phyloP scores from a whole-genome alignment of 1,284 basidiomycete genomes.

The Trichosporon coremiiforme region DNA sequence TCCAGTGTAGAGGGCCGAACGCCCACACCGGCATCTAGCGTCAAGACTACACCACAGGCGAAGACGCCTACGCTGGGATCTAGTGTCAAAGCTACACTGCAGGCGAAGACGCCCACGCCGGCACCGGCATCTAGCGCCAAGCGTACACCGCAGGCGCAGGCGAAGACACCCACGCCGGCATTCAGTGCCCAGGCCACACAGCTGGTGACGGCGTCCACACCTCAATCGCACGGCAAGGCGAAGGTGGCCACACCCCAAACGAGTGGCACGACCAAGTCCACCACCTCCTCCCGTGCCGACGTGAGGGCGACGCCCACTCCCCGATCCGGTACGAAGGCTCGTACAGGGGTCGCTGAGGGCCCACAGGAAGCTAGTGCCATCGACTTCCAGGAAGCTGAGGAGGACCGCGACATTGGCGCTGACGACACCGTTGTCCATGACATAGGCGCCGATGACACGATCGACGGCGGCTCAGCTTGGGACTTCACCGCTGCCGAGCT shows the following conservation, averaged over 20 bases:
- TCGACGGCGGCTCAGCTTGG: constrained; percentile 34
- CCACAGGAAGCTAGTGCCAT: not conserved
- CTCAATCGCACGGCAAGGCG: not conserved
- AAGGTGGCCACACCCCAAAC: too few species aligned
- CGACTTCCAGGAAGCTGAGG: not conserved
- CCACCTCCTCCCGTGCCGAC: not conserved
- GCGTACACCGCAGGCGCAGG: too few species aligned
- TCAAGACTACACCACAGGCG: too few species aligned
- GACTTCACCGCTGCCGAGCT: constrained; percentile 28
- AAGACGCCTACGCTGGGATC: not conserved
- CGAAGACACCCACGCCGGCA: too few species aligned
- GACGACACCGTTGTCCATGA: constrained; percentile 14
- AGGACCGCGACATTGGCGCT: constrained; percentile 7
- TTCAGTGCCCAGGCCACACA: too few species aligned
- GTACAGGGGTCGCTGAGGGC: not conserved
- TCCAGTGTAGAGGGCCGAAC: not conserved
- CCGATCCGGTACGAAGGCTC: not conserved
- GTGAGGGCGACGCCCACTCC: not conserved
- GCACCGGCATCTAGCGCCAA: too few species aligned
- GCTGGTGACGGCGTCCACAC: not conserved
- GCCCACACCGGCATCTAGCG: not conserved
- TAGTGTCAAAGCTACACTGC: too few species aligned
- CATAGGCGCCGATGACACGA: constrained; percentile 28
- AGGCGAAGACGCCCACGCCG: not conserved
- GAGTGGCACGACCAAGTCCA: too few species aligned